phyloP scores from a whole-genome alignment of 805 yeast genomes.

The Candida montana region DNA sequence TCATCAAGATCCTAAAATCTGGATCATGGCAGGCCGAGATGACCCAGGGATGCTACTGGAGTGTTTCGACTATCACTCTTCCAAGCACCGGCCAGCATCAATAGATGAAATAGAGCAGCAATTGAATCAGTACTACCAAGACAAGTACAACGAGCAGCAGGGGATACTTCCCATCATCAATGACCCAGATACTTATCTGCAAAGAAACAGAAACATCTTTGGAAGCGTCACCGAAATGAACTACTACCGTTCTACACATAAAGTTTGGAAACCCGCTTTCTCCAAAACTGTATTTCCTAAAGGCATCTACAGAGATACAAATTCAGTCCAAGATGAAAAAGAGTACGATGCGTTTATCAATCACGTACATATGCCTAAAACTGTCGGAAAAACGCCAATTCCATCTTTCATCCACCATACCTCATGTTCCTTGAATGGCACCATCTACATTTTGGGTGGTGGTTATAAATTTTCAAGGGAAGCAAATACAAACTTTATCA shows the following conservation, averaged over 20 bases:
- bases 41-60: neutral
- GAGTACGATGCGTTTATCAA: conserved; percentile 15
- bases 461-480: conserved; percentile 23
- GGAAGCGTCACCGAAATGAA: neutral
- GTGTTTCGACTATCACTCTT: conserved; percentile 1
- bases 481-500: conserved; percentile 21
- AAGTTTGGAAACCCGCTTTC: conserved; percentile 10
- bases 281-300: neutral
- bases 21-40: no score
- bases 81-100: neutral
- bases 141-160: conserved; percentile 3
- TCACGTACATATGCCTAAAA: conserved; percentile 26
- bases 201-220: no score
- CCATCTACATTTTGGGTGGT: conserved; percentile 44
- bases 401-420: conserved; percentile 42
- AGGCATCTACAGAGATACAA: conserved; percentile 2
- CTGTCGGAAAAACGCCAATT: conserved; percentile 34
- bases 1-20: no score
- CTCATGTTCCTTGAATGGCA: conserved; percentile 32
- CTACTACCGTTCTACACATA: conserved; percentile 8
- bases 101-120: neutral
- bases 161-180: neutral
- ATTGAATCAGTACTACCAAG: conserved; percentile 2
- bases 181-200: neutral
- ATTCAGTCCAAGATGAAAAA: neutral